Base-by-base conservation (phyloP, 305 asterid genomes). In the Solanum hybrid region DNA sequence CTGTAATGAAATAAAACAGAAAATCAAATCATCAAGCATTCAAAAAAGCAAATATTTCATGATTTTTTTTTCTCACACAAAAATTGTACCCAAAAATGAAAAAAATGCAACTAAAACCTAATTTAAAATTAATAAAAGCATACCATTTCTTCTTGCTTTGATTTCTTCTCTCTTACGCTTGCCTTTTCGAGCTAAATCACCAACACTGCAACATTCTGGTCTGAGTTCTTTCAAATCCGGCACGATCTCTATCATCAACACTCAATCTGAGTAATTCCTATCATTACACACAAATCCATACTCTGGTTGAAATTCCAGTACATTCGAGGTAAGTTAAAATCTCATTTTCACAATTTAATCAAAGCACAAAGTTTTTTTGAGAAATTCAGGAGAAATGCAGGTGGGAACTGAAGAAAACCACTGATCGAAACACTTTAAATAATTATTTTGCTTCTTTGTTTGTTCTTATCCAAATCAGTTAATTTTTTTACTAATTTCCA, bases 81-180 rank as follows among this genome's bases (percentile, higher is more conserved):
- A 29, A 36, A 29, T 28, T 26, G 57, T 5, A 11, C 51, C 6
- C 51, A 33, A 40, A 40, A 40, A 11, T 40, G 51, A 11, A 40
- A 40, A 40, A 40, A 40, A 40, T 3, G 0, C 4, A 42, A 42
- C 3, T 12, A 42, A 42, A 13, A 5, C 18, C 83, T 89, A 64
- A 84, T 13, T 18, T 26, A 87, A 89, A 88, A 76, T 89, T 61
- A 5, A 76, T 8, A 81, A 89, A 42, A 75, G n/a, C 31, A 46
- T 67, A 92, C 92, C 92, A 80, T 85, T 86, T 37, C 26, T 22
- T 61, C 89, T 92, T 67, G 86, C 86, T 7, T 40, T 89, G n/a
- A 88, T 85, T 22, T 95, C 98, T 64, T 94, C 95, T 42, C 98
- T 94, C 24, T 96, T 95, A 39, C 99, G 97, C 94, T 97, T 97